A percentile compares a stretch with the other conserved stretches of the same genome.
These are phyloP conservation scores for Penicillium steckii DNA, from an alignment of 495 filamentous ascomycete genomes.

Conservation along the genomic window DNA sequence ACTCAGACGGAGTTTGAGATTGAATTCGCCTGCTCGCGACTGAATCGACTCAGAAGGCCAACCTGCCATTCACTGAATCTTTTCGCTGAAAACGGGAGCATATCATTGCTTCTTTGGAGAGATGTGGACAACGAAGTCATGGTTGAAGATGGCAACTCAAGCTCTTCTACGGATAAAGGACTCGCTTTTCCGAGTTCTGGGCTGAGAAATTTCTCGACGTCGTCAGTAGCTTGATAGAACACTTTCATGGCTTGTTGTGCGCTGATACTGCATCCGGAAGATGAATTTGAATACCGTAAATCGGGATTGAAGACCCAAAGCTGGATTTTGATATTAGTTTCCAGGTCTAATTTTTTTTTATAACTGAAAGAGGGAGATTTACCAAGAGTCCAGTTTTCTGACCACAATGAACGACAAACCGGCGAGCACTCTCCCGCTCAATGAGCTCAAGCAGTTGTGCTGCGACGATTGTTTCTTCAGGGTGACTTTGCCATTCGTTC, in stretches of 20 bases:
- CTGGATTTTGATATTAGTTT: constrained; percentile 28
- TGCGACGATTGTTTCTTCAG: constrained; percentile 50
- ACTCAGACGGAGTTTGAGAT: neutral
- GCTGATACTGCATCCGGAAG: constrained; percentile 25
- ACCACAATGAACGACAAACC: constrained; percentile 48
- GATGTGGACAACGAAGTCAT: constrained; percentile 41
- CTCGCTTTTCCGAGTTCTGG: constrained; percentile 40
- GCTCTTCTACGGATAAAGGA: constrained; percentile 60
- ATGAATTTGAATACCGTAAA: constrained; percentile 60
- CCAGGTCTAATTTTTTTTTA: constrained; percentile 36
- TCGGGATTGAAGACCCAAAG: constrained; percentile 72
- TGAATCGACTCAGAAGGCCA: constrained; percentile 55
- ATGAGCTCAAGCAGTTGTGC: constrained; percentile 52
- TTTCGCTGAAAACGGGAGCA: constrained; percentile 56
- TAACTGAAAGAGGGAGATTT: constrained; percentile 7
- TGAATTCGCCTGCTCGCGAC: neutral
- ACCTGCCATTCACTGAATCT: constrained; percentile 65
- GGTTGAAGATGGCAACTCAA: constrained; percentile 54
- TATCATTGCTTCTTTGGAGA: constrained; percentile 48
- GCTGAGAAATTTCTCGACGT: constrained; percentile 55
- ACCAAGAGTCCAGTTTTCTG: constrained; percentile 42
- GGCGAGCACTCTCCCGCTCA: constrained; percentile 45
- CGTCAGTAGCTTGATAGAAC: constrained; percentile 52
- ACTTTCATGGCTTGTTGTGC: constrained; percentile 63
- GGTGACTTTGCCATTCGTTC: constrained; percentile 33